These are phyloP conservation scores for Chenopodium berlandieri DNA, from an alignment of 148 eudicot genomes.

Conservation along the genomic window DNA sequence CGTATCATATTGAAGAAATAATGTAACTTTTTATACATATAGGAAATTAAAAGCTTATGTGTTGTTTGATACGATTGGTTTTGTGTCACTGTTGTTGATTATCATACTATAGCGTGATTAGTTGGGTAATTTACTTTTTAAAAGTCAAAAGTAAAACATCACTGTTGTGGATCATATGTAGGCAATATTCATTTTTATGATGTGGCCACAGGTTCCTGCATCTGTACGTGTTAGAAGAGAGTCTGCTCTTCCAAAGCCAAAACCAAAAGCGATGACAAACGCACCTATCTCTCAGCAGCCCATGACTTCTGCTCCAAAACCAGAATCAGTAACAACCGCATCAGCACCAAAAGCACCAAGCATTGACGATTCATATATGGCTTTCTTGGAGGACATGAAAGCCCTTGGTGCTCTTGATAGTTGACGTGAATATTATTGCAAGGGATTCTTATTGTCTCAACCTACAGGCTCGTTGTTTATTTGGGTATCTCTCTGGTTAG, in stretches of 20 bases:
- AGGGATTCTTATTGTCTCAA: not conserved
- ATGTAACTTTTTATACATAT: not conserved
- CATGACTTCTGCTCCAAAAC: conserved; percentile 41
- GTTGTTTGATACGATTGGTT: not conserved
- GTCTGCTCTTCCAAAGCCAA: conserved; percentile 68
- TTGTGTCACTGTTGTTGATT: not conserved
- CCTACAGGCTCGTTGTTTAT: not conserved
- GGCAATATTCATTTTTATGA: not conserved
- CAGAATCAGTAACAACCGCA: conserved; percentile 32
- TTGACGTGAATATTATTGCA: conserved; percentile 29
- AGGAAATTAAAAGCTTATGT: not conserved
- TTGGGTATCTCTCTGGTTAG: not conserved
- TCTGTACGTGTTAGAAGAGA: conserved; percentile 97
- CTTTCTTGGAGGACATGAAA: conserved; percentile 98
- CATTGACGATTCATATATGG: conserved; percentile 85
- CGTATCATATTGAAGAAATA: not conserved
- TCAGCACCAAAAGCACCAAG: conserved; percentile 65
- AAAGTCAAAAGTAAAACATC: not conserved
- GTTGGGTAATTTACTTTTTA: not conserved
- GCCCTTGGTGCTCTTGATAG: conserved; percentile 93
- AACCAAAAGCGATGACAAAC: conserved; percentile 60
- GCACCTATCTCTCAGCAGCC: conserved; percentile 37
- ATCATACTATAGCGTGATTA: too few species aligned
- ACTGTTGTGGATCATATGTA: too few species aligned
- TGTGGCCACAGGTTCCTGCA: conserved; percentile 74